A percentile compares a stretch with the other conserved stretches of the same genome.
These are phyloP conservation scores for Pholiota microspora DNA, from an alignment of 768 basidiomycete species.

Conservation along the genomic window DNA sequence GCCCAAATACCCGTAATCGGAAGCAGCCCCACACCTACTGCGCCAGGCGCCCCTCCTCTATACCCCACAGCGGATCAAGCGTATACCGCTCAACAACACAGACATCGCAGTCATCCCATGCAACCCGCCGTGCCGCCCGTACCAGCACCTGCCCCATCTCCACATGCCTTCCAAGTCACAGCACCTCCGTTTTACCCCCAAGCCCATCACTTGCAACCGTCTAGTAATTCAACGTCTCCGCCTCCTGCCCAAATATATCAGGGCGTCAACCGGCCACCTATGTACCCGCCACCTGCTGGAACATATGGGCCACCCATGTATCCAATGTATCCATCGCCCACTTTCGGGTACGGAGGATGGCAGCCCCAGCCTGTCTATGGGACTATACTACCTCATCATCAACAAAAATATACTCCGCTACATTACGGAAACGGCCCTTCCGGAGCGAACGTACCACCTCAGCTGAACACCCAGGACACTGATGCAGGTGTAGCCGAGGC, in stretches of 20 bases:
- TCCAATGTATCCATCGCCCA: neutral
- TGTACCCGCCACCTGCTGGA: constrained; percentile 1
- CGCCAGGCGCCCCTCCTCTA: neutral
- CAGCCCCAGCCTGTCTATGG: neutral
- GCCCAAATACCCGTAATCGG: neutral
- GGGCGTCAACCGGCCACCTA: neutral
- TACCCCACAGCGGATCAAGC: constrained; percentile 10
- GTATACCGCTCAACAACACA: constrained; percentile 18
- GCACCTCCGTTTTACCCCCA: constrained; percentile 11
- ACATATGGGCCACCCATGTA: constrained; percentile 1
- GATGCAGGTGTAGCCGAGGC: neutral
- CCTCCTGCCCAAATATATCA: neutral
- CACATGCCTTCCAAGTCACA: constrained; percentile 8
- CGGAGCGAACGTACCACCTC: too few species aligned
- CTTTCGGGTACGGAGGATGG: constrained; percentile 1
- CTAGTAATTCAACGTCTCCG: neutral
- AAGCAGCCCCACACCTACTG: neutral
- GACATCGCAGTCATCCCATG: neutral
- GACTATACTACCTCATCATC: neutral
- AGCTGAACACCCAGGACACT: neutral
- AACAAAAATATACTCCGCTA: neutral
- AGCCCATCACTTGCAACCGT: neutral
- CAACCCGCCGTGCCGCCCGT: neutral
- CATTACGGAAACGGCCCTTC: neutral
- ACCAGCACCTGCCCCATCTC: constrained; percentile 1